A percentile compares a stretch with the other conserved stretches of the same genome.
These are phyloP conservation scores for Dactylonectria estremocensis DNA, from an alignment of 2,329 filamentous ascomycete species.

Conservation along the genomic window DNA sequence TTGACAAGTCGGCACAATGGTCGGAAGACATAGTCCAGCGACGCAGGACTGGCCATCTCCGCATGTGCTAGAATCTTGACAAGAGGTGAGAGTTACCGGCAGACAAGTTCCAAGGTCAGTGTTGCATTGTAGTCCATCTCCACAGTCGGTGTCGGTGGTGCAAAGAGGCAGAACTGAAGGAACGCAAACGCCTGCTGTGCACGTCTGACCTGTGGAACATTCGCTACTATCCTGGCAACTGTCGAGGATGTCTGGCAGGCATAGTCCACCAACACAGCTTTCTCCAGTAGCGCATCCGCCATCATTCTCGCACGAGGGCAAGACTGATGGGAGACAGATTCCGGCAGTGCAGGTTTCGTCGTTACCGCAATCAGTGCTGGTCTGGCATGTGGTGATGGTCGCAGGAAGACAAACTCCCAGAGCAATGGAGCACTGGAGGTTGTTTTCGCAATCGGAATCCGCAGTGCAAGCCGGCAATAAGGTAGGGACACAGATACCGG, in stretches of 20 bases:
- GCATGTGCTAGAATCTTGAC: background rate
- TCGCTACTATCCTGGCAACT: background rate
- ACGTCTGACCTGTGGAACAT: background rate
- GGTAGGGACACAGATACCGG: slow-evolving; percentile 2
- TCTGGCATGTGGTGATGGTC: background rate
- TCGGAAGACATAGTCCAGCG: background rate
- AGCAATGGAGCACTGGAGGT: slow-evolving; percentile 1
- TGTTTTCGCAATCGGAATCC: background rate
- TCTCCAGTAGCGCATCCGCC: slow-evolving; percentile 4
- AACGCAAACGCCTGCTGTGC: slow-evolving; percentile 7
- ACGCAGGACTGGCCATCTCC: background rate
- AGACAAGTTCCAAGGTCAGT: background rate
- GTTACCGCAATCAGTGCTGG: background rate
- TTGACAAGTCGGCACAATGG: background rate
- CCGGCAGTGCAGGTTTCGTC: slow-evolving; percentile 6
- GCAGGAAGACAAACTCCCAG: slow-evolving; percentile 11
- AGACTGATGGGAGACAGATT: slow-evolving; percentile 7
- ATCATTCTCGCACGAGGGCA: slow-evolving; percentile 2
- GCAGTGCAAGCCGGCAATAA: background rate
- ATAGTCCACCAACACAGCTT: background rate
- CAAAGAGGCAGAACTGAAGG: slow-evolving; percentile 2
- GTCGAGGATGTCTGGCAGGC: background rate
- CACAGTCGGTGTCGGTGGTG: background rate
- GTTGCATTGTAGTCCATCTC: background rate
- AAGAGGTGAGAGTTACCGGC: background rate